Evolutionary conservation across 495 filamentous ascomycete genomes (phyloP).

Genomic region (Glarea lozoyensis): DNA sequence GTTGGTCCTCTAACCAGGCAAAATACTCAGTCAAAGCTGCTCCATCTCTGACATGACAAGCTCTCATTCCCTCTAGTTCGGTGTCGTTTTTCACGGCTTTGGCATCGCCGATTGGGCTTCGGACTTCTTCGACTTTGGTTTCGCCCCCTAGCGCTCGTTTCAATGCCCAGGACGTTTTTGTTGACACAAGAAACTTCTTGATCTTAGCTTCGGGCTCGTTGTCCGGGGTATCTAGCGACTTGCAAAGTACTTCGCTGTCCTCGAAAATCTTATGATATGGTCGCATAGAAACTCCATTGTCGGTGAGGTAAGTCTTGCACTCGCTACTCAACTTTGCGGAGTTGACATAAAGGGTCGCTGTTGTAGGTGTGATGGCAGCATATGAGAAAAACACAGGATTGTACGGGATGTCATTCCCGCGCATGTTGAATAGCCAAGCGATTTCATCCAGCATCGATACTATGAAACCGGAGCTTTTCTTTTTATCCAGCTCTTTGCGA

Average conservation of each 20-base stretch:
- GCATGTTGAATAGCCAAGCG: slow-evolving; percentile 95
- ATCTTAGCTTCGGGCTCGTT: slow-evolving; percentile 20
- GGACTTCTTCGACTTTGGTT: slow-evolving; percentile 72
- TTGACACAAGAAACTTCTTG: slow-evolving; percentile 81
- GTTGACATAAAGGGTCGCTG: slow-evolving; percentile 80
- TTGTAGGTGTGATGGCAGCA: slow-evolving; percentile 73
- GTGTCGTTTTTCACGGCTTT: slow-evolving; percentile 96
- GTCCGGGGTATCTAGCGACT: slow-evolving; percentile 29
- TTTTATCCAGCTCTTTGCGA: slow-evolving; percentile 85
- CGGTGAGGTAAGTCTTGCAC: slow-evolving; percentile 59
- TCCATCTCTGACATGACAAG: slow-evolving; percentile 90
- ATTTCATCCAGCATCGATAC: slow-evolving; percentile 96
- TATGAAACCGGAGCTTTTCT: slow-evolving; percentile 79
- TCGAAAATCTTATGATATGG: slow-evolving; percentile 81
- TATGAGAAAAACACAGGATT: slow-evolving; percentile 99
- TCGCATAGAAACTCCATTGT: slow-evolving; percentile 60
- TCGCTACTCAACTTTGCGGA: slow-evolving; percentile 64
- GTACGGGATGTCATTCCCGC: slow-evolving; percentile 94
- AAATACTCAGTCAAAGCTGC: slow-evolving; percentile 90
- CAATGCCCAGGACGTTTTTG: slow-evolving; percentile 87
- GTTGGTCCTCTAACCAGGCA: slow-evolving; percentile 89
- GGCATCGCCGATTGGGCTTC: slow-evolving; percentile 84
- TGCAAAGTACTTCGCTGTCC: slow-evolving; percentile 57
- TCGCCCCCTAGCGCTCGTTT: slow-evolving; percentile 84
- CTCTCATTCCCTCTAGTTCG: slow-evolving; percentile 87